Percentiles rank a stretch among this genome's conserved stretches.
Evolutionary conservation across 768 basidiomycete species (phyloP).

Genomic region (Tulasnella sp.): DNA sequence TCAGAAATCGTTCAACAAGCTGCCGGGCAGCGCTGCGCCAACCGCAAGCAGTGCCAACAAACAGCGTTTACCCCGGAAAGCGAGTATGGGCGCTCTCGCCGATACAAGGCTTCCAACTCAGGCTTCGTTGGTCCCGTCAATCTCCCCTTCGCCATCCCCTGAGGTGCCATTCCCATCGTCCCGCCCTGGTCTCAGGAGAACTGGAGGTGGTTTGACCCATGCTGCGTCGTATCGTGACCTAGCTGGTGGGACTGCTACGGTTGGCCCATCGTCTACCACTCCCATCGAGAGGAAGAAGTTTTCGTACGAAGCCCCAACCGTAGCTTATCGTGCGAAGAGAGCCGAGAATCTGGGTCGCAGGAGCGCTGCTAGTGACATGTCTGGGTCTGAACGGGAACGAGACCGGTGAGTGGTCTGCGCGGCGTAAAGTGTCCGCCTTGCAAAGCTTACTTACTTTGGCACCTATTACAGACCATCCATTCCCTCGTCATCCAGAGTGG

Average conservation of each 20-base stretch:
- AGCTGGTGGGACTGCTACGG: constrained; percentile 17
- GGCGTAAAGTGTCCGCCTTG: not conserved
- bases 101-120: constrained; percentile 6
- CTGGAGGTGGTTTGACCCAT: constrained; percentile 13
- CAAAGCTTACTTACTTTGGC: not conserved
- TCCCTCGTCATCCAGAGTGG: constrained; percentile 56
- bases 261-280: constrained; percentile 7
- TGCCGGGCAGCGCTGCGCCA: constrained; percentile 6
- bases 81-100: constrained; percentile 26
- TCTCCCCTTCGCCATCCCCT: constrained; percentile 23
- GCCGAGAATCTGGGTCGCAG: constrained; percentile 8
- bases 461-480: constrained; percentile 58
- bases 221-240: constrained; percentile 24
- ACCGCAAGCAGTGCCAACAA: constrained; percentile 1
- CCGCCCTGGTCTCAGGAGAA: not conserved
- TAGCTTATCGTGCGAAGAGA: constrained; percentile 71
- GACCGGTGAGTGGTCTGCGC: not conserved
- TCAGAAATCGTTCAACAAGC: constrained; percentile 28
- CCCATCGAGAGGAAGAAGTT: constrained; percentile 2
- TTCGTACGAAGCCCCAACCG: constrained; percentile 73
- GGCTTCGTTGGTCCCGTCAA: not conserved
- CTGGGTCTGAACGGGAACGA: constrained; percentile 27
- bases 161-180: not conserved
- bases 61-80: constrained; percentile 25
- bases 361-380: constrained; percentile 16